These are phyloP conservation scores for Jasminum sambac DNA, from an alignment of 257 asterid genomes.

Conservation along the genomic window DNA sequence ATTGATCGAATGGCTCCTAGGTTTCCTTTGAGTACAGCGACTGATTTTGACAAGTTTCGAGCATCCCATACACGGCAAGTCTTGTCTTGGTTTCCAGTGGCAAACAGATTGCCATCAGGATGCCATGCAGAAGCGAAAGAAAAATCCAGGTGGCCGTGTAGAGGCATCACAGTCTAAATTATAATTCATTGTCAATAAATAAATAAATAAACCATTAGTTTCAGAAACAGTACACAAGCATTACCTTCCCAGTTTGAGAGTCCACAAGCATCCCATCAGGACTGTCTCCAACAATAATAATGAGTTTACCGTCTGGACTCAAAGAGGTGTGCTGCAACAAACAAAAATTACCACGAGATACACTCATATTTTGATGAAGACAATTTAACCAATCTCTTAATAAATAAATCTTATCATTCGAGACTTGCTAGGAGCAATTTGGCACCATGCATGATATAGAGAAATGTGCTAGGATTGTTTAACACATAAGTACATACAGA, in stretches of 20 bases:
- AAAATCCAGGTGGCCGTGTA: conserved; percentile 61
- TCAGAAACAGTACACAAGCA: conserved; percentile 9
- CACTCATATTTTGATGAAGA: not conserved
- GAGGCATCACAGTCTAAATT: conserved; percentile 43
- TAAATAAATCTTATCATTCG: not conserved
- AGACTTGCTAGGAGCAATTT: not conserved
- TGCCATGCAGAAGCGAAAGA: conserved; percentile 81
- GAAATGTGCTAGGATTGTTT: conserved; percentile 2
- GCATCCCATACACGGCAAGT: conserved; percentile 73
- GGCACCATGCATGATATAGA: not conserved
- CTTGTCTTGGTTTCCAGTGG: conserved; percentile 77
- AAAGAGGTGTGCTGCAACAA: conserved; percentile 57
- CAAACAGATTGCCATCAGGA: conserved; percentile 54
- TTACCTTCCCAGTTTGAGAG: conserved; percentile 69
- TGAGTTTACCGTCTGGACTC: conserved; percentile 59
- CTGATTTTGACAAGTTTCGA: conserved; percentile 54
- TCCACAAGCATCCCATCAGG: conserved; percentile 65
- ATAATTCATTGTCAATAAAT: not conserved
- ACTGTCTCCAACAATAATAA: conserved; percentile 68
- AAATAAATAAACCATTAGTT: not conserved
- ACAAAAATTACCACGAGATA: conserved; percentile 7
- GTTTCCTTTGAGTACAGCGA: conserved; percentile 60
- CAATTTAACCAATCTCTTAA: not conserved
- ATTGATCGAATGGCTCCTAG: conserved; percentile 74
- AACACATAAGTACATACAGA: not conserved